Conservation (phyloP, 164 flowering plant species). For the Protea cynaroides region DNA sequence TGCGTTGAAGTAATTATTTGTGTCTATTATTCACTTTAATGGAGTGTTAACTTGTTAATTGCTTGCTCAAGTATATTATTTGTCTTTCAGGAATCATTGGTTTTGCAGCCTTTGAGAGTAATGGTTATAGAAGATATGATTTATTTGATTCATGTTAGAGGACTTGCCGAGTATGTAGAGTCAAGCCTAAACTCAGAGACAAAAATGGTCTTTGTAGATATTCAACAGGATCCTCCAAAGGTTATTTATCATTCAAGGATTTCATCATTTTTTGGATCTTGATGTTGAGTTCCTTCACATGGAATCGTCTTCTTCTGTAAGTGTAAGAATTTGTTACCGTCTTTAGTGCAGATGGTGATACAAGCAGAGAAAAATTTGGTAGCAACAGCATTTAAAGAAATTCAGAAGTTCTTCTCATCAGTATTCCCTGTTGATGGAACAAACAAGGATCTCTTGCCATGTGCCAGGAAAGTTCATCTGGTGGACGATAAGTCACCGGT, state of each 20-base stretch:
- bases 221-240: constrained; percentile 90
- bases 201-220: constrained; percentile 51
- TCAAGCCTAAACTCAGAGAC: constrained; percentile 45
- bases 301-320: not conserved
- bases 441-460: constrained; percentile 15
- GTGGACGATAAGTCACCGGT: constrained; percentile 15
- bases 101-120: constrained; percentile 57
- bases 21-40: no score
- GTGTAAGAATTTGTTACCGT: constrained; percentile 3
- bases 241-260: constrained; percentile 24
- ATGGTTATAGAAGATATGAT: constrained; percentile 93
- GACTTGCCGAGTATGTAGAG: constrained; percentile 49
- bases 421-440: constrained; percentile 34
- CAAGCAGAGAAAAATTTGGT: constrained; percentile 30
- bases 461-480: constrained; percentile 11
- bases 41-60: no score
- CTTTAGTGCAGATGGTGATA: constrained; percentile 46
- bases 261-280: not conserved
- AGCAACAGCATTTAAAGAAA: constrained; percentile 39
- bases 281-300: not conserved
- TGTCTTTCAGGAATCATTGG: constrained; percentile 51
- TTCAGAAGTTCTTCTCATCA: constrained; percentile 48
- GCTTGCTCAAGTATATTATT: not conserved
- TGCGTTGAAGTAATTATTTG: no score
- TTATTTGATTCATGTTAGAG: constrained; percentile 59